Base-by-base conservation (phyloP, 345 rosid species). In the Eucalyptus virginea region DNA sequence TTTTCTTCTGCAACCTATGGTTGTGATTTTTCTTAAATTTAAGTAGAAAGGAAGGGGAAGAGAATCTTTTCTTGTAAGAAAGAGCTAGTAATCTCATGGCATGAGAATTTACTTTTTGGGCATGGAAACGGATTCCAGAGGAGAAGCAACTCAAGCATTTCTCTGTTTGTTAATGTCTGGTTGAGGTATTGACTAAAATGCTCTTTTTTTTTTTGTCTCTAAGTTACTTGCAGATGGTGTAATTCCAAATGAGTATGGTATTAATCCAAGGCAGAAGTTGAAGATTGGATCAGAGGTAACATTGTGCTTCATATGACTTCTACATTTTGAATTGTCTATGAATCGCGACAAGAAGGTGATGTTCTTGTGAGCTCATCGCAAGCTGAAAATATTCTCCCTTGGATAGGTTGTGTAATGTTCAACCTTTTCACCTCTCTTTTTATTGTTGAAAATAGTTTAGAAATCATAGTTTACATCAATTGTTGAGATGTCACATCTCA, bases 151-250 rank as follows among this genome's bases (percentile, higher is more conserved):
- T 44, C 45, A 13, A 30, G 87, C 87, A 86, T 86, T 51, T 51
- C 42, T 47, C 58, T 51, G 65, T 50, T 86, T 77, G 21, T 77
- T 72, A 77, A 37, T 19, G 47, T 77, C 28, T 19, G 65, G 87
- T 40, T 42, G 28, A 81, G 56, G 18, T 56, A 81, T 24, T 50
- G 47, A 45, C 67, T 87, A 51, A 54, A 40, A 30, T 47, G 88
- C 44, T 15, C 13, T 2, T 49, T 69, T 65, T 90, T 90, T 88
- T 87, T 60, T 89, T 86, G 88, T 93, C 85, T 92, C 94, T 92
- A 94, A 98, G 99, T 90, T 95, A 90, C 99, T 98, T 86, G 90
- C 99, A 89, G 99, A 98, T 93, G 99, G 99, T 91, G 99, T 98
- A 89, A 96, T 98, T 83, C 99, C 99, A 88, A 98, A 98, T 88